Evolutionary conservation across 139 green algal species (phyloP).

Genomic region (Tetradesmus obliquus): DNA sequence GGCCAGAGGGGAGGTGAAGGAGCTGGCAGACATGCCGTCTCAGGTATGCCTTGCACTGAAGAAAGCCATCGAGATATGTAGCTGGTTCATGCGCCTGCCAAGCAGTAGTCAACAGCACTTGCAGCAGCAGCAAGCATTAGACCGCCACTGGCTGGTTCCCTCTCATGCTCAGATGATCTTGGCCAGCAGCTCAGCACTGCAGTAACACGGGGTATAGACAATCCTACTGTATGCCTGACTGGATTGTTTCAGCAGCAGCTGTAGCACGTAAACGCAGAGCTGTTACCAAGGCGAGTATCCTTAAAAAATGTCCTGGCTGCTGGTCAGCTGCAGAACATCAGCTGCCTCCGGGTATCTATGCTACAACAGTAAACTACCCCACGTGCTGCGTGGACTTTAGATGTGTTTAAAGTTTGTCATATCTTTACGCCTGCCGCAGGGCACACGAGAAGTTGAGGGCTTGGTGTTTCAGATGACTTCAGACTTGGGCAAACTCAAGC

Average conservation of each 20-base stretch:
- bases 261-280: no score
- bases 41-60: background rate
- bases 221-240: background rate
- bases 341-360: background rate
- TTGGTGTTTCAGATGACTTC: conserved; percentile 63
- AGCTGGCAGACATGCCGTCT: conserved; percentile 31
- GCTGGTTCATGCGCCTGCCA: background rate
- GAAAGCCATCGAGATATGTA: background rate
- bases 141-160: no score
- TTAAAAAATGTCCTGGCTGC: background rate
- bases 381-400: no score
- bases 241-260: no score
- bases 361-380: background rate
- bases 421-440: background rate
- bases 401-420: background rate
- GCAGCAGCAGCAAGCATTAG: background rate
- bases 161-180: background rate
- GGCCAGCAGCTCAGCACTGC: background rate
- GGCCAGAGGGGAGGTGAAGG: conserved; percentile 36
- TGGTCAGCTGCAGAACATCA: background rate
- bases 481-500: conserved; percentile 54
- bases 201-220: background rate
- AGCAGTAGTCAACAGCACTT: background rate
- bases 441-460: conserved; percentile 52
- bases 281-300: no score